Evolutionary conservation across 306 rosid species (phyloP).

Genomic region (Prunus armeniaca): DNA sequence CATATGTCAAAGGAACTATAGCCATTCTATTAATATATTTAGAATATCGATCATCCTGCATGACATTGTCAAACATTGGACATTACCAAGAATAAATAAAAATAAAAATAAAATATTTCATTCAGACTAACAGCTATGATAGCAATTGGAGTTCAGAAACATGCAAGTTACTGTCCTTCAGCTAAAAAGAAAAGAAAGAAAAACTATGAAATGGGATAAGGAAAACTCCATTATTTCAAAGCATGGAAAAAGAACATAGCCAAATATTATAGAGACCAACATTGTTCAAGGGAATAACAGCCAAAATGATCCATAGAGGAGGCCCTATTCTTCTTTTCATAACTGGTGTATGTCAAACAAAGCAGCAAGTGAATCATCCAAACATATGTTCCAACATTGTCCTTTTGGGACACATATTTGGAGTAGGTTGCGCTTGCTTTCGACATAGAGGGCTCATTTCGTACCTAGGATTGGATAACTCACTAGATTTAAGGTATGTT

Average conservation of each 20-base stretch:
- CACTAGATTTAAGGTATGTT: no score
- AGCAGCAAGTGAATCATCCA: neutral
- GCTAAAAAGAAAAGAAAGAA: neutral
- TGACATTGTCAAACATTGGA: neutral
- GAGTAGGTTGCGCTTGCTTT: neutral
- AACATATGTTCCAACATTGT: neutral
- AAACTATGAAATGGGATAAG: neutral
- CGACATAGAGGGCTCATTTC: neutral
- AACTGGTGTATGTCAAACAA: neutral
- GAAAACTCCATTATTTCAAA: neutral
- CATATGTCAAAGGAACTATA: conserved; percentile 91
- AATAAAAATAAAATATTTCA: neutral
- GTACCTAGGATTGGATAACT: neutral
- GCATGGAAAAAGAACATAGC: neutral
- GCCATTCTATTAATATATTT: conserved; percentile 81
- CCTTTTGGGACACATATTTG: neutral
- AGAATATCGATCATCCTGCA: conserved; percentile 93
- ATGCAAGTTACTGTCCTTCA: neutral
- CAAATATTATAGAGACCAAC: neutral
- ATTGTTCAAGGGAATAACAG: neutral
- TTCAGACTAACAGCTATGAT: neutral
- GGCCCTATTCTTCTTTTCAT: neutral
- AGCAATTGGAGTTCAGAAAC: neutral
- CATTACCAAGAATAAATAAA: neutral
- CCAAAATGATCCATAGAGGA: neutral